Conservation (phyloP, 257 asterid species). For the Prunella vulgaris region DNA sequence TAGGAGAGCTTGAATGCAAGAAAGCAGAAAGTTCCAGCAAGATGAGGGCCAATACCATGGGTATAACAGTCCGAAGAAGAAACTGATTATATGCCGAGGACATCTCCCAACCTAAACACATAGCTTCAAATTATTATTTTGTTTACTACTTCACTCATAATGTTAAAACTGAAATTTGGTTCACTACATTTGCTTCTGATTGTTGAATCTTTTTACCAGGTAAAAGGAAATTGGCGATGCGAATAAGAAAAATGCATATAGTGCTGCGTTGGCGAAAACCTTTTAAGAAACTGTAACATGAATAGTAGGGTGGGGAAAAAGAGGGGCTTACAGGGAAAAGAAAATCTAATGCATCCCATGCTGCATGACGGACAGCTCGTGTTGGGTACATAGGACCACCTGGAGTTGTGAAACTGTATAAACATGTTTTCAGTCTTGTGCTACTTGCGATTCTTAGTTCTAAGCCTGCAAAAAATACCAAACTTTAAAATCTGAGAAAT, state of each 20-base stretch:
- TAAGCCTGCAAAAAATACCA: constrained; percentile 39
- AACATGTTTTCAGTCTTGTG: constrained; percentile 73
- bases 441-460: constrained; percentile 76
- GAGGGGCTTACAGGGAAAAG: constrained; percentile 70
- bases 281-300: not conserved
- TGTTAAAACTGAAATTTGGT: too few relatives aligned
- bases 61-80: constrained; percentile 67
- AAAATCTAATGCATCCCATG: constrained; percentile 78
- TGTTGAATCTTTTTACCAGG: too few relatives aligned
- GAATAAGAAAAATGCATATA: too few relatives aligned
- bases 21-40: constrained; percentile 71
- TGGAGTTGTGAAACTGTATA: constrained; percentile 89
- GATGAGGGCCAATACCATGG: constrained; percentile 99
- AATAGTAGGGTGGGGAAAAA: not conserved
- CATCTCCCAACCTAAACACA: constrained; percentile 61
- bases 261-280: too few relatives aligned
- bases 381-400: constrained; percentile 96
- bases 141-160: too few relatives aligned
- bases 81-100: constrained; percentile 78
- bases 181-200: too few relatives aligned
- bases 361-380: constrained; percentile 86
- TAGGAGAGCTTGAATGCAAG: constrained; percentile 53
- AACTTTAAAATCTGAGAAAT: not conserved
- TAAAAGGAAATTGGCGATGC: too few relatives aligned
- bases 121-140: too few relatives aligned